These are phyloP conservation scores for Purshia tridentata DNA, from an alignment of 306 rosid species.

Conservation along the genomic window DNA sequence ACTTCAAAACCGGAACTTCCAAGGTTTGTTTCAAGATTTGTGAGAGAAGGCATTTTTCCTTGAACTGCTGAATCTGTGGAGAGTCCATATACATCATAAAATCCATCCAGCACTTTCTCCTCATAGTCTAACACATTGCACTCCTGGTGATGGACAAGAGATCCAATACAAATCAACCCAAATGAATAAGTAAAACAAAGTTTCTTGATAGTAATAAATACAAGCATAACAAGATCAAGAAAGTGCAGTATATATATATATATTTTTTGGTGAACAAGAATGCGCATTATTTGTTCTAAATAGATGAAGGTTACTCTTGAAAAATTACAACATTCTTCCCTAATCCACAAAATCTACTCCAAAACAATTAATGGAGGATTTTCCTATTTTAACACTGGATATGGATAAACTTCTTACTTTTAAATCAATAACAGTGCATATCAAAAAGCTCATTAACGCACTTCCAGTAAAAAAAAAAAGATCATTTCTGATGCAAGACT, in stretches of 20 bases:
- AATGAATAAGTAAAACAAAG: neutral
- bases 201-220: constrained; percentile 6
- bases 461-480: neutral
- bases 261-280: too few relatives aligned
- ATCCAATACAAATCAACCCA: constrained; percentile 32
- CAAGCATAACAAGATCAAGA: constrained; percentile 12
- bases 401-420: neutral
- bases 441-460: neutral
- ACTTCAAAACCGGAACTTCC: constrained; percentile 77
- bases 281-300: neutral
- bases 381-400: neutral
- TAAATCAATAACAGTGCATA: neutral
- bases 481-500: neutral
- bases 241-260: neutral
- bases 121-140: constrained; percentile 87
- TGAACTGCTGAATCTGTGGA: constrained; percentile 64
- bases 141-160: constrained; percentile 50
- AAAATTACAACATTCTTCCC: neutral
- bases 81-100: constrained; percentile 77
- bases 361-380: neutral
- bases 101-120: constrained; percentile 88
- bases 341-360: neutral
- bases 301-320: neutral
- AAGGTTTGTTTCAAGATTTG: constrained; percentile 67
- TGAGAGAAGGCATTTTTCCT: constrained; percentile 87